A percentile compares a stretch with the other conserved stretches of the same genome.
Conservation (phyloP, 345 rosid genomes). For the Camelina laxa region DNA sequence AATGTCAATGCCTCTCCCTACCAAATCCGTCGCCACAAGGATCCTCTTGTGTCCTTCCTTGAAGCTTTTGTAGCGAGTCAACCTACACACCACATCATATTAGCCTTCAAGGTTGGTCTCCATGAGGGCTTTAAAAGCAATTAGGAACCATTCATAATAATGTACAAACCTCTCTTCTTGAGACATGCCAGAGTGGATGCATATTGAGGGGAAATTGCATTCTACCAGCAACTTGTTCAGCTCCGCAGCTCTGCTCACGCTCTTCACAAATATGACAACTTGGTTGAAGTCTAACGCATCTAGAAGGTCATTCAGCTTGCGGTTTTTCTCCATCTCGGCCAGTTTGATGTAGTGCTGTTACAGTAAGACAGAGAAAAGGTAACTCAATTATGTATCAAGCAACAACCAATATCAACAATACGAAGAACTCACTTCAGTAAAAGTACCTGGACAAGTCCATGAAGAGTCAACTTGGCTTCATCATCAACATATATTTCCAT, state of each 20-base stretch:
- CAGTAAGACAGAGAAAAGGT: neutral
- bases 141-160: neutral
- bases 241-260: slow-evolving; percentile 96
- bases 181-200: slow-evolving; percentile 99
- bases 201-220: slow-evolving; percentile 97
- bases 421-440: neutral
- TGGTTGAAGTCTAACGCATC: slow-evolving; percentile 99
- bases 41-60: slow-evolving; percentile 99
- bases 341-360: slow-evolving; percentile 97
- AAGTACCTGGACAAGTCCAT: slow-evolving; percentile 96
- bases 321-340: slow-evolving; percentile 92
- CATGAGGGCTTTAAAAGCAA: neutral
- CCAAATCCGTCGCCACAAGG: slow-evolving; percentile 95
- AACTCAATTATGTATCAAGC: neutral
- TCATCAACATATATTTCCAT: slow-evolving; percentile 99
- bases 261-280: slow-evolving; percentile 96
- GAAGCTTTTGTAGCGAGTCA: slow-evolving; percentile 95
- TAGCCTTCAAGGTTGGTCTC: neutral
- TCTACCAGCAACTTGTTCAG: slow-evolving; percentile 90
- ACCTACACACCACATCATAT: slow-evolving; percentile 48
- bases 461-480: slow-evolving; percentile 98
- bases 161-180: slow-evolving; percentile 88
- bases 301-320: slow-evolving; percentile 94
- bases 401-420: neutral
- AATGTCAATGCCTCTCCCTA: slow-evolving; percentile 97